Evolutionary conservation across 805 yeast species (phyloP).

Genomic region (Pichia sporocuriosa): DNA sequence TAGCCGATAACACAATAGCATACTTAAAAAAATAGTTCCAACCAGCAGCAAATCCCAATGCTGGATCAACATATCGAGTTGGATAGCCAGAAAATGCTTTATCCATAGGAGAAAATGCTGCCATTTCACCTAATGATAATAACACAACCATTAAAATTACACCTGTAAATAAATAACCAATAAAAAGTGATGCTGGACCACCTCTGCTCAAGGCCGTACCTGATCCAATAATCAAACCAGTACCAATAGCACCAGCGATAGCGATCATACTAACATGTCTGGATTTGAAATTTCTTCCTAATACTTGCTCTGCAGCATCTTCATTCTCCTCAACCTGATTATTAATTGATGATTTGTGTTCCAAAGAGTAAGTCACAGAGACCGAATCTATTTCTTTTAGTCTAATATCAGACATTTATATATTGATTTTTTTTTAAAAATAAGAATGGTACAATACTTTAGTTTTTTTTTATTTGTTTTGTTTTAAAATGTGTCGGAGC

Average conservation of each 20-base stretch:
- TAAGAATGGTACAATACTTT: too few relatives aligned
- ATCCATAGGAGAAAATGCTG: constrained; percentile 39
- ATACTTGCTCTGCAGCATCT: not conserved
- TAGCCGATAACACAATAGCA: constrained; percentile 41
- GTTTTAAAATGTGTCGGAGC: too few relatives aligned
- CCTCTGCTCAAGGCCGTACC: constrained; percentile 33
- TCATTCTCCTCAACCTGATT: too few relatives aligned
- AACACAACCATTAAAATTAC: constrained; percentile 37
- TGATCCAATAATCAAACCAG: constrained; percentile 39
- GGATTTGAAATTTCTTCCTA: constrained; percentile 9
- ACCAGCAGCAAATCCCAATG: constrained; percentile 40
- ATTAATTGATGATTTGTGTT: too few relatives aligned
- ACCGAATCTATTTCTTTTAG: too few relatives aligned
- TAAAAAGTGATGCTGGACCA: constrained; percentile 37
- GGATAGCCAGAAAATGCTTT: constrained; percentile 43
- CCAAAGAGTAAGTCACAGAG: too few relatives aligned
- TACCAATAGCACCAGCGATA: constrained; percentile 46
- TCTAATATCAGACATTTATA: too few relatives aligned
- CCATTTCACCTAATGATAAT: constrained; percentile 40
- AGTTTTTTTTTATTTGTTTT: too few relatives aligned
- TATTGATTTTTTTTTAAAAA: too few relatives aligned
- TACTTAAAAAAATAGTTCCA: constrained; percentile 44
- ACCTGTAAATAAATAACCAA: constrained; percentile 38
- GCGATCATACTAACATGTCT: constrained; percentile 44
- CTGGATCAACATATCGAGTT: constrained; percentile 40